Base-by-base conservation (phyloP, 2,329 filamentous ascomycete genomes). In the Sporothrix dimorphospora region DNA sequence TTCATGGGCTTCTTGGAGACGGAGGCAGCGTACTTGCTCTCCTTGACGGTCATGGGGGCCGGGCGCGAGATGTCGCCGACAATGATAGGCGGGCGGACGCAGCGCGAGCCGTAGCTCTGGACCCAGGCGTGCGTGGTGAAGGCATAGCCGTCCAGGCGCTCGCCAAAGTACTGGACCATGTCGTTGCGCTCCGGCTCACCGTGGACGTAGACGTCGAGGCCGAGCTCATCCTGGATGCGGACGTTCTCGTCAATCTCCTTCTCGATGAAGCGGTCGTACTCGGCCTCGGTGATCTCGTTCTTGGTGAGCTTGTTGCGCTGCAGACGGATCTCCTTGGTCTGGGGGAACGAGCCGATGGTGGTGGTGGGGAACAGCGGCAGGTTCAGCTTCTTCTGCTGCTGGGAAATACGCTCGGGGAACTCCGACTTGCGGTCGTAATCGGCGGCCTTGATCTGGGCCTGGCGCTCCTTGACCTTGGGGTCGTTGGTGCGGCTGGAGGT, bases 141-240 rank as follows among this genome's bases (percentile, higher is more conserved):
- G 82, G 94, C 92, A 83, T 98, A 99, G 80, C 96, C 96, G 80
- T 97, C 90, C 75, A 99, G 89, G 80, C 94, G 92, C 90, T 99
- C 96, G 85, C 96, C 96, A 79, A 99, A 99, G 91, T 98, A 99
- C 86, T 99, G 96, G 70, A 99, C 96, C 96, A 99, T 99, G 91
- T 99, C 96, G 87, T 99, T 99, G 84, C 96, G 94, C 90, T 99
- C 96, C 74, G 96, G 96, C 89, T 99, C 96, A 82, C 96, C 96
- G 88, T 99, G 96, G 76, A 99, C 96, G 82, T 92, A 93, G 83
- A 99, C 96, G 79, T 99, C 96, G 71, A 99, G 91, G 83, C 90
- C 94, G 80, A 99, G 94, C 87, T 98, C 96, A 80, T 98, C 94
- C 87, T 99, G 96, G 84, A 98, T 93, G 88, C 94, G 93, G 85